Evolutionary conservation across 2,329 filamentous ascomycete genomes (phyloP).

Genomic region (Sclerotinia trifoliorum): DNA sequence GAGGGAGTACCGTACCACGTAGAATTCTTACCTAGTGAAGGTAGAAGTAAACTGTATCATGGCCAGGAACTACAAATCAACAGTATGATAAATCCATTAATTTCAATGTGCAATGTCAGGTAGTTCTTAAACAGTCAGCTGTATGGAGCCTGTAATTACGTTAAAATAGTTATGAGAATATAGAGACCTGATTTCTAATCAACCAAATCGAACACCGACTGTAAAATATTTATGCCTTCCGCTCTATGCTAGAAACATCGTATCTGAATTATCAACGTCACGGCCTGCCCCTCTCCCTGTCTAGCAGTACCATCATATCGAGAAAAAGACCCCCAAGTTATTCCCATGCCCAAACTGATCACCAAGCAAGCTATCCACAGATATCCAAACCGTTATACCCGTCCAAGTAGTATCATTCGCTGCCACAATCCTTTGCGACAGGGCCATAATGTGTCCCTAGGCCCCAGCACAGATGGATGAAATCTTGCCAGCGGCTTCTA

Average conservation of each 20-base stretch:
- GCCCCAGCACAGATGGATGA: conserved; percentile 11
- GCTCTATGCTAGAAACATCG: background rate
- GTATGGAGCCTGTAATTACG: background rate
- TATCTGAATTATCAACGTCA: background rate
- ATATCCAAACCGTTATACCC: background rate
- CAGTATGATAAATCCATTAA: background rate
- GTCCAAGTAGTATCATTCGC: background rate
- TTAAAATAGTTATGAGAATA: background rate
- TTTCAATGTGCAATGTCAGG: background rate
- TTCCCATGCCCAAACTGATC: background rate
- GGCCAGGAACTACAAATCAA: background rate
- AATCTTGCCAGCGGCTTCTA: conserved; percentile 2
- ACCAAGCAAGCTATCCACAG: background rate
- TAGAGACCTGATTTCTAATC: background rate
- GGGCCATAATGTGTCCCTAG: background rate
- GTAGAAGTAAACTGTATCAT: background rate
- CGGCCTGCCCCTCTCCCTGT: too few species aligned
- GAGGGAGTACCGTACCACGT: background rate
- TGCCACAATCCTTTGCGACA: background rate
- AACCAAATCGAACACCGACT: background rate
- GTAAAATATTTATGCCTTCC: background rate
- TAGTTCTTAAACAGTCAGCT: background rate
- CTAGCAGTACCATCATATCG: background rate
- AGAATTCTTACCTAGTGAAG: background rate
- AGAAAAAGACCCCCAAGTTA: background rate